phyloP scores from a whole-genome alignment of 2,329 filamentous ascomycete genomes.

The Colletotrichum lupini region DNA sequence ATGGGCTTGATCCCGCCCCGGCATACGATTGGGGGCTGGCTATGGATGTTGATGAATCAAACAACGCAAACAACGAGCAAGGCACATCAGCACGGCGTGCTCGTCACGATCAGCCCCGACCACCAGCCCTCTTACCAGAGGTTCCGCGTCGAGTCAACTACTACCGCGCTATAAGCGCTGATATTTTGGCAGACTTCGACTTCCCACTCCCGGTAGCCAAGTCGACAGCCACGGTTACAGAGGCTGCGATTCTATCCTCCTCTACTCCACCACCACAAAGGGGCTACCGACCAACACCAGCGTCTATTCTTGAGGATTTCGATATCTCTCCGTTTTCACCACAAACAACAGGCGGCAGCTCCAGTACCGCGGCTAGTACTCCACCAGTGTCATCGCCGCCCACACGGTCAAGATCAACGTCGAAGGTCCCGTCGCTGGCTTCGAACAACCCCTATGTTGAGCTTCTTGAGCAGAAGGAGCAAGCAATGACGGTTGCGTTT shows the following conservation, averaged over 20 bases:
- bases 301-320: constrained; percentile 35
- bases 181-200: constrained; percentile 33
- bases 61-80: background rate
- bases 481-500: constrained; percentile 44
- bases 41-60: constrained; percentile 20
- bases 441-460: constrained; percentile 44
- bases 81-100: background rate
- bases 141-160: constrained; percentile 3
- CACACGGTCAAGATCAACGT: constrained; percentile 10
- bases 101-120: background rate
- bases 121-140: background rate
- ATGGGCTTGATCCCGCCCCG: constrained; percentile 43
- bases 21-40: constrained; percentile 42
- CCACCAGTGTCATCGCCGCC: constrained; percentile 37
- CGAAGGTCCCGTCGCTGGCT: background rate
- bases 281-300: constrained; percentile 29
- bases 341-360: constrained; percentile 9
- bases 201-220: background rate
- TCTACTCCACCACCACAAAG: background rate
- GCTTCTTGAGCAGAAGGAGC: constrained; percentile 45
- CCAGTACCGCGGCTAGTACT: constrained; percentile 27
- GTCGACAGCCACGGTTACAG: background rate
- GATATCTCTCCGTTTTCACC: constrained; percentile 23
- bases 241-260: background rate
- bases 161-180: constrained; percentile 30